Conservation (phyloP, 345 rosid genomes). For the Populus euphratica region DNA sequence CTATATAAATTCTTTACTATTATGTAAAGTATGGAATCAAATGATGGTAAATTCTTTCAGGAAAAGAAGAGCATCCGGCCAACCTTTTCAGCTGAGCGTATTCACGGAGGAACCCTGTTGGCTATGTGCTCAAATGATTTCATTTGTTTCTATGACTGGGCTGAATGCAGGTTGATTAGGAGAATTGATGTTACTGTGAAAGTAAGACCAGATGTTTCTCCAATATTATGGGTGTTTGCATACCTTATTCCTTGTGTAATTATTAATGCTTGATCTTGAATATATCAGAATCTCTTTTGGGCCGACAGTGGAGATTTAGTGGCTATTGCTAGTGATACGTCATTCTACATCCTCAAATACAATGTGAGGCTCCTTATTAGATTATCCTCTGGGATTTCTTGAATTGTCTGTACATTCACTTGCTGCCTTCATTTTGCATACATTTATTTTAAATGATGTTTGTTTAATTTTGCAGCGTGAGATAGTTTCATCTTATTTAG, state of each 20-base stretch:
- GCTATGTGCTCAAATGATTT: conserved; percentile 98
- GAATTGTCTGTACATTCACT: neutral
- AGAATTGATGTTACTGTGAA: conserved; percentile 96
- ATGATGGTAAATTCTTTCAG: conserved; percentile 44
- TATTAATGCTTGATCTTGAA: conserved; percentile 15
- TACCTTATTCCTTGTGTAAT: neutral
- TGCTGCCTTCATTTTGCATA: neutral
- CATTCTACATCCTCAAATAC: conserved; percentile 94
- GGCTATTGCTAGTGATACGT: conserved; percentile 92
- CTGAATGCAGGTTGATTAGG: conserved; percentile 94
- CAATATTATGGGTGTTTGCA: neutral
- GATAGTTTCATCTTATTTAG: conserved; percentile 76
- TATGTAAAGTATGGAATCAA: conserved; percentile 16
- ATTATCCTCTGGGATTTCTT: conserved; percentile 8
- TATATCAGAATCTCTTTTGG: conserved; percentile 89
- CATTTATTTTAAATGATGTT: conserved; percentile 7
- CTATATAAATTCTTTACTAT: neutral
- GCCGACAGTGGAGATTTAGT: conserved; percentile 99
- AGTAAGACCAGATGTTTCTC: conserved; percentile 46
- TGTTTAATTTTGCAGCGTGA: conserved; percentile 68
- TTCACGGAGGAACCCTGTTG: conserved; percentile 85
- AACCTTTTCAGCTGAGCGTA: conserved; percentile 88
- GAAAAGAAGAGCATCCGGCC: conserved; percentile 90
- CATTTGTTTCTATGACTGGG: conserved; percentile 99
- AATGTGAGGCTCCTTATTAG: conserved; percentile 49